A percentile compares a stretch with the other conserved stretches of the same genome.
Conservation (phyloP, 2,329 filamentous ascomycete species). For the Fusarium sp. region DNA sequence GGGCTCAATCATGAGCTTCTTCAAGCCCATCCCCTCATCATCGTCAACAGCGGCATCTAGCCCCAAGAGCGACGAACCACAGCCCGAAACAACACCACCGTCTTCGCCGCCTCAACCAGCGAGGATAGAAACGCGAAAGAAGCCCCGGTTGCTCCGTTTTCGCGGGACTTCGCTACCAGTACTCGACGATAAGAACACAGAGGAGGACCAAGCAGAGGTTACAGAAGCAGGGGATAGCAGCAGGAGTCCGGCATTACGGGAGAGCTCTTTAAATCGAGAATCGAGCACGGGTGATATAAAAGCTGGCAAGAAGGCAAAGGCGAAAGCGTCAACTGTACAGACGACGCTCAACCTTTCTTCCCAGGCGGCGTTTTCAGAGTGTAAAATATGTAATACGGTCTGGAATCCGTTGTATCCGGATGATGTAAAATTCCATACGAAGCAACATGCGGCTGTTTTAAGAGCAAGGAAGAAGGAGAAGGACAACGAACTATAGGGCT, state of each 20-base stretch:
- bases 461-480: constrained; percentile 45
- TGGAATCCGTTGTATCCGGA: constrained; percentile 60
- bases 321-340: constrained; percentile 51
- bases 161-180: constrained; percentile 38
- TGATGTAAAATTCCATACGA: constrained; percentile 59
- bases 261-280: constrained; percentile 12
- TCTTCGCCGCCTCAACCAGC: constrained; percentile 34
- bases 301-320: constrained; percentile 34
- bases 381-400: constrained; percentile 58
- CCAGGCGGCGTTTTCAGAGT: constrained; percentile 58
- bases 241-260: neutral
- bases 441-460: constrained; percentile 54
- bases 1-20: constrained; percentile 58
- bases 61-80: constrained; percentile 31
- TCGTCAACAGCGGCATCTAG: constrained; percentile 14
- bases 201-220: neutral
- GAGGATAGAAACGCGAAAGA: constrained; percentile 28
- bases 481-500: constrained; percentile 40
- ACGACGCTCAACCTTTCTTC: constrained; percentile 60
- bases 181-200: constrained; percentile 14
- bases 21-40: constrained; percentile 51
- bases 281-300: constrained; percentile 27
- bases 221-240: neutral
- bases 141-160: constrained; percentile 50
- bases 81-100: constrained; percentile 41